Evolutionary conservation across 352 stramenopile species (phyloP).

Genomic region (Phytophthora pluvialis): DNA sequence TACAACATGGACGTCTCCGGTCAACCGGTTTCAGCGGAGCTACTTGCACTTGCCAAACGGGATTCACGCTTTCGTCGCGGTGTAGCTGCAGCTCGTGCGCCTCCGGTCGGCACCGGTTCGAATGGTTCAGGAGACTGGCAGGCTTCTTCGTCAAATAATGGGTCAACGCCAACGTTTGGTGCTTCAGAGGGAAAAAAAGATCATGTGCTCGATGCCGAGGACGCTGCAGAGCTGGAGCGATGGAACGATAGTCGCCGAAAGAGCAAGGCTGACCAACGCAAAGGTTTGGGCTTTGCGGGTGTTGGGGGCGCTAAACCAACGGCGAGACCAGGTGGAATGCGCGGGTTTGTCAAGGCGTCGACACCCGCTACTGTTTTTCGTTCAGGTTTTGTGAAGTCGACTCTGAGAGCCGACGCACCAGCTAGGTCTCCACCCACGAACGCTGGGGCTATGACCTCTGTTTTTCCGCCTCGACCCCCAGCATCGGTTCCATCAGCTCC

Average conservation of each 20-base stretch:
- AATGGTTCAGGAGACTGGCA: constrained; percentile 4
- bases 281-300: constrained; percentile 70
- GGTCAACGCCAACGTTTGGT: neutral
- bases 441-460: neutral
- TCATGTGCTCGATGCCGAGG: constrained; percentile 42
- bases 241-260: constrained; percentile 66
- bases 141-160: neutral
- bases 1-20: constrained; percentile 86
- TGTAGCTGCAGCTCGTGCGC: constrained; percentile 3
- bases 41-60: constrained; percentile 61
- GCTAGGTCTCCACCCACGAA: constrained; percentile 1
- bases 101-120: neutral
- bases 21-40: constrained; percentile 57
- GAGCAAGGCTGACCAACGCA: constrained; percentile 66
- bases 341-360: constrained; percentile 42
- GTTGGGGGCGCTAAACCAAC: constrained; percentile 12
- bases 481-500: neutral
- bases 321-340: constrained; percentile 16
- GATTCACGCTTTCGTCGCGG: constrained; percentile 64
- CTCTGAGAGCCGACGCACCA: constrained; percentile 17
- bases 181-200: neutral
- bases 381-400: constrained; percentile 49
- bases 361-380: constrained; percentile 30
- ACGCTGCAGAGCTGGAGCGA: constrained; percentile 60
- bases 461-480: constrained; percentile 2